A percentile compares a stretch with the other conserved stretches of the same genome.
These are phyloP conservation scores for Xylaria scruposa DNA, from an alignment of 495 filamentous ascomycete genomes.

Conservation along the genomic window DNA sequence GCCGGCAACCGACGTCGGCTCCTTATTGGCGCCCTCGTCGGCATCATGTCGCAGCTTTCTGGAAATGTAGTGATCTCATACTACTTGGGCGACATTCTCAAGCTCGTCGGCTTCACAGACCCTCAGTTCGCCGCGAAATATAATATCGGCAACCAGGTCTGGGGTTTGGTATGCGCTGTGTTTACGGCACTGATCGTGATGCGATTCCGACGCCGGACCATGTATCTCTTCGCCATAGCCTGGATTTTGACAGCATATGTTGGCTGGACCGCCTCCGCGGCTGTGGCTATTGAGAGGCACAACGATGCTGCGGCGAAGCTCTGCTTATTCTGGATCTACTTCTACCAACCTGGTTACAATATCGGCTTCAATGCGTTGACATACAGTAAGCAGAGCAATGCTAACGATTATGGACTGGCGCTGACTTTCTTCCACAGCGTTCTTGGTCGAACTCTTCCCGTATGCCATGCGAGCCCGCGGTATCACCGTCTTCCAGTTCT, in stretches of 20 bases:
- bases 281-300: slow-evolving; percentile 48
- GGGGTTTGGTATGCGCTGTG: slow-evolving; percentile 55
- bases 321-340: slow-evolving; percentile 63
- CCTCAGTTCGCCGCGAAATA: slow-evolving; percentile 55
- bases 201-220: slow-evolving; percentile 56
- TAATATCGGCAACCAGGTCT: slow-evolving; percentile 61
- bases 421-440: slow-evolving; percentile 46
- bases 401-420: too few species aligned
- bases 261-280: slow-evolving; percentile 58
- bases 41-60: slow-evolving; percentile 70
- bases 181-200: slow-evolving; percentile 53
- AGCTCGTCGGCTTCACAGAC: slow-evolving; percentile 52
- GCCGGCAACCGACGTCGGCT: slow-evolving; percentile 63
- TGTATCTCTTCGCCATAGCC: slow-evolving; percentile 57
- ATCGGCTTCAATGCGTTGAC: slow-evolving; percentile 65
- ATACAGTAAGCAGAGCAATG: slow-evolving; percentile 52
- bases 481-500: slow-evolving; percentile 66
- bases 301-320: slow-evolving; percentile 50
- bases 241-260: slow-evolving; percentile 56
- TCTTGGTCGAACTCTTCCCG: slow-evolving; percentile 66
- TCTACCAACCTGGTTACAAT: slow-evolving; percentile 64
- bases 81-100: slow-evolving; percentile 54
- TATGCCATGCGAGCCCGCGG: slow-evolving; percentile 63
- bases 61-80: slow-evolving; percentile 69
- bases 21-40: slow-evolving; percentile 62